A percentile compares a stretch with the other conserved stretches of the same genome.
These are phyloP conservation scores for Colletotrichum liriopes DNA, from an alignment of 2,329 filamentous ascomycete species.

Conservation along the genomic window DNA sequence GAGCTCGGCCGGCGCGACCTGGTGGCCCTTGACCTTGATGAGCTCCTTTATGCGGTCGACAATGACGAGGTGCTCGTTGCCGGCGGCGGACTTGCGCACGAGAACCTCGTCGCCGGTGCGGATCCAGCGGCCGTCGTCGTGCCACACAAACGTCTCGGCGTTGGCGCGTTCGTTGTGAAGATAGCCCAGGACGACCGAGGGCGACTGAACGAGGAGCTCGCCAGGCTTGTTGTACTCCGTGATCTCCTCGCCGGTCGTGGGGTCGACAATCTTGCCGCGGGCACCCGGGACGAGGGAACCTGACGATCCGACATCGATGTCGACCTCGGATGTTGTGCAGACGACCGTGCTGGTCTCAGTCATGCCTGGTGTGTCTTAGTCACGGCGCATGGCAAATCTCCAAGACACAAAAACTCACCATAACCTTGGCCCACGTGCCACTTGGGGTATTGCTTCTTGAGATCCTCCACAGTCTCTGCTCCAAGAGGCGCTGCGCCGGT, in stretches of 20 bases:
- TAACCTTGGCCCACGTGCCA: constrained; percentile 82
- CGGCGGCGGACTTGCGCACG: constrained; percentile 71
- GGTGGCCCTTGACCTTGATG: constrained; percentile 83
- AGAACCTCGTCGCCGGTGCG: constrained; percentile 87
- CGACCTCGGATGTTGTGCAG: constrained; percentile 67
- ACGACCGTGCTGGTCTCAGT: constrained; percentile 83
- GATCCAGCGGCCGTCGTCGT: constrained; percentile 82
- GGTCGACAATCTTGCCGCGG: constrained; percentile 75
- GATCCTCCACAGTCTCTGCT: constrained; percentile 75
- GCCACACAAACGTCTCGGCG: constrained; percentile 80
- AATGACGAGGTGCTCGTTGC: constrained; percentile 86
- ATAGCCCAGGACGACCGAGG: constrained; percentile 86
- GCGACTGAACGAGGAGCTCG: constrained; percentile 84
- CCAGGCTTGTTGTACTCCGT: constrained; percentile 80
- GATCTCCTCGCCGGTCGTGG: constrained; percentile 77
- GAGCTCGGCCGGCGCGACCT: constrained; percentile 85
- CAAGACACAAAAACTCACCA: constrained; percentile 59
- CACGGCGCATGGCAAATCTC: neutral
- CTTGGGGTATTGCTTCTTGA: constrained; percentile 73
- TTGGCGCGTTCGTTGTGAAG: constrained; percentile 89
- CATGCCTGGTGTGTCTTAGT: constrained; percentile 63
- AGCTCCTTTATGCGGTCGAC: constrained; percentile 82
- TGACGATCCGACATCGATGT: constrained; percentile 79
- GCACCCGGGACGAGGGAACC: constrained; percentile 77
- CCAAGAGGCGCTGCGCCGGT: constrained; percentile 84